These are phyloP conservation scores for Penicillium polonicum DNA, from an alignment of 2,329 filamentous ascomycete genomes.

Conservation along the genomic window DNA sequence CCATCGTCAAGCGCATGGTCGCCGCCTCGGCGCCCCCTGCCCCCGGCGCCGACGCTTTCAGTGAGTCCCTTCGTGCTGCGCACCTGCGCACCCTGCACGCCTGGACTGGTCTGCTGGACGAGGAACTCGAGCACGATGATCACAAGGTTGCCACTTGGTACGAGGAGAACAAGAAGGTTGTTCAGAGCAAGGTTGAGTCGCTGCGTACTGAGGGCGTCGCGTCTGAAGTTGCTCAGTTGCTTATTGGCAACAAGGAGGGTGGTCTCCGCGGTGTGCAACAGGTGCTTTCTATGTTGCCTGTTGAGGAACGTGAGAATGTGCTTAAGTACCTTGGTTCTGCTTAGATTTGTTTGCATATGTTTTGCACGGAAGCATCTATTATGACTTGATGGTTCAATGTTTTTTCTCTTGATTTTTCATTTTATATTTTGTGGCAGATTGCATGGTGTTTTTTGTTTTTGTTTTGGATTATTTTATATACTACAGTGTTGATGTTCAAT, in stretches of 20 bases:
- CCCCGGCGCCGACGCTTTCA: conserved; percentile 36
- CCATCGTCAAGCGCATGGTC: conserved; percentile 86
- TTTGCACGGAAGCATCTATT: background rate
- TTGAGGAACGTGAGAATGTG: conserved; percentile 82
- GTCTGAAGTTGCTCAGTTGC: conserved; percentile 66
- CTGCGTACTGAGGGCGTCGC: conserved; percentile 75
- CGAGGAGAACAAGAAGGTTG: conserved; percentile 83
- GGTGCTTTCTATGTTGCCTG: conserved; percentile 80
- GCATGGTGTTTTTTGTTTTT: conserved; percentile 11
- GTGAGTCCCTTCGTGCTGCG: conserved; percentile 57
- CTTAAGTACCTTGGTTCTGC: conserved; percentile 54
- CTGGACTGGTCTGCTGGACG: conserved; percentile 69
- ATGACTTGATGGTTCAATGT: conserved; percentile 22
- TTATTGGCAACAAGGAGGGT: conserved; percentile 65
- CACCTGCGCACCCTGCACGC: conserved; percentile 75
- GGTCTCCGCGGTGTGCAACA: conserved; percentile 83
- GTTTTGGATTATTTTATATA: background rate
- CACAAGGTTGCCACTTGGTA: conserved; percentile 89
- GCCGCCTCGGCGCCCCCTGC: conserved; percentile 43
- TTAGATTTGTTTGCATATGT: background rate
- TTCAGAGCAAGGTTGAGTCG: conserved; percentile 79
- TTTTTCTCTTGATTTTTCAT: conserved; percentile 9
- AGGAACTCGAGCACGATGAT: conserved; percentile 76
- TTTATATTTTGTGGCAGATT: conserved; percentile 6
- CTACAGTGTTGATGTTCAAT: background rate